Percentiles rank a stretch among this genome's conserved stretches.
These are phyloP conservation scores for Xylaria sp. DNA, from an alignment of 2,329 filamentous ascomycete species.

Conservation along the genomic window DNA sequence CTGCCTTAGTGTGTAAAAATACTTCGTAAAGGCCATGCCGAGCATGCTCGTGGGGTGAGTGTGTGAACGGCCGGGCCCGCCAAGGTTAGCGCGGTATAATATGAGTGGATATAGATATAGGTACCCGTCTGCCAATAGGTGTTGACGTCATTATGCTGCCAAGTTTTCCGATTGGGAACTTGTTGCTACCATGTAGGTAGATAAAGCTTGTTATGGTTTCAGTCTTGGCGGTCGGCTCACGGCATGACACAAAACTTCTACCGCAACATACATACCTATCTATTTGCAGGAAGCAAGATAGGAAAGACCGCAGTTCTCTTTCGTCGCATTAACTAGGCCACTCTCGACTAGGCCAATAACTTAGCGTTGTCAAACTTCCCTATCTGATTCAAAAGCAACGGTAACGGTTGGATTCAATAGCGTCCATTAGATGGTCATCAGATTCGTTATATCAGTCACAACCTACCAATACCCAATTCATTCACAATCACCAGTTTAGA, in stretches of 20 bases:
- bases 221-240: not conserved
- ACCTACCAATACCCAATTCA: no score
- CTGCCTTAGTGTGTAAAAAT: not conserved
- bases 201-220: not conserved
- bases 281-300: not conserved
- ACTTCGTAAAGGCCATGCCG: not conserved
- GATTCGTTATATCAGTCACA: no score
- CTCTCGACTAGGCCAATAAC: not conserved
- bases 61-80: slow-evolving; percentile 4
- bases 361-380: not conserved
- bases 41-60: not conserved
- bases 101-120: slow-evolving; percentile 1
- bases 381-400: no score
- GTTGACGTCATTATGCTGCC: slow-evolving; percentile 6
- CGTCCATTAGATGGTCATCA: no score
- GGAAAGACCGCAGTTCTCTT: not conserved
- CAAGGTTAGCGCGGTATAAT: slow-evolving; percentile 4
- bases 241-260: no score
- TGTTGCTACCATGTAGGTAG: no score
- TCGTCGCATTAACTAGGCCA: not conserved
- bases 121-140: not conserved
- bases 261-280: no score
- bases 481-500: no score
- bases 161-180: slow-evolving; percentile 1
- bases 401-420: no score